A percentile compares a stretch with the other conserved stretches of the same genome.
These are phyloP conservation scores for Salvia splendens DNA, from an alignment of 257 asterid genomes.

Conservation along the genomic window DNA sequence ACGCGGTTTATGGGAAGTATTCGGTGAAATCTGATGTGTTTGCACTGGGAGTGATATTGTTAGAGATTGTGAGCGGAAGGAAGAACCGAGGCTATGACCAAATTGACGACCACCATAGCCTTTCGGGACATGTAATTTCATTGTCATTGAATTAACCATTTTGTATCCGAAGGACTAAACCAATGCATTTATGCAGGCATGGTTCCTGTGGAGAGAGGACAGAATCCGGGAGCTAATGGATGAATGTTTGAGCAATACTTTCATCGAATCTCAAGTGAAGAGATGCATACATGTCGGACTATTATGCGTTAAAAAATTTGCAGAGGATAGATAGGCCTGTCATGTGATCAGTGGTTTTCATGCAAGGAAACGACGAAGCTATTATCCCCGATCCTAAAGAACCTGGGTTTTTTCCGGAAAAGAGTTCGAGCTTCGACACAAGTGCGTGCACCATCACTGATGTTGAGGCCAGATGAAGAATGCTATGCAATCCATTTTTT, in stretches of 20 bases:
- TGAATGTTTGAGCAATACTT: conserved; percentile 26
- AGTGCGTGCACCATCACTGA: neutral
- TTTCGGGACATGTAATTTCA: conserved; percentile 40
- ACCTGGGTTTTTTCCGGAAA: conserved; percentile 38
- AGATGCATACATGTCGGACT: conserved; percentile 50
- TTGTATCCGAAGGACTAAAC: neutral
- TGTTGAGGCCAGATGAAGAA: conserved; percentile 25
- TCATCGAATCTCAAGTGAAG: conserved; percentile 40
- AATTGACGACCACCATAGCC: conserved; percentile 31
- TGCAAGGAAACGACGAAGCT: conserved; percentile 40
- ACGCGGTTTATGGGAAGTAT: conserved; percentile 41
- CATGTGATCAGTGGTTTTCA: conserved; percentile 42
- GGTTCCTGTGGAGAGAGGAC: conserved; percentile 42
- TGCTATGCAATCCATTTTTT: neutral
- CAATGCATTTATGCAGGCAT: conserved; percentile 33
- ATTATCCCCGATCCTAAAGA: conserved; percentile 39
- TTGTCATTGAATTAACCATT: too few species aligned
- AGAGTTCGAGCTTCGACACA: conserved; percentile 2
- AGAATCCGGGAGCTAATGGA: conserved; percentile 38
- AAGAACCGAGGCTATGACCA: conserved; percentile 39
- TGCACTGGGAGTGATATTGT: conserved; percentile 44
- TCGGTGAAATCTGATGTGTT: conserved; percentile 51
- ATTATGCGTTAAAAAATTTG: conserved; percentile 39
- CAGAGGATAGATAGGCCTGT: conserved; percentile 44
- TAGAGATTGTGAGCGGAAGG: conserved; percentile 46